Evolutionary conservation across 2,329 filamentous ascomycete genomes (phyloP).

Genomic region (Endothia cerciana): DNA sequence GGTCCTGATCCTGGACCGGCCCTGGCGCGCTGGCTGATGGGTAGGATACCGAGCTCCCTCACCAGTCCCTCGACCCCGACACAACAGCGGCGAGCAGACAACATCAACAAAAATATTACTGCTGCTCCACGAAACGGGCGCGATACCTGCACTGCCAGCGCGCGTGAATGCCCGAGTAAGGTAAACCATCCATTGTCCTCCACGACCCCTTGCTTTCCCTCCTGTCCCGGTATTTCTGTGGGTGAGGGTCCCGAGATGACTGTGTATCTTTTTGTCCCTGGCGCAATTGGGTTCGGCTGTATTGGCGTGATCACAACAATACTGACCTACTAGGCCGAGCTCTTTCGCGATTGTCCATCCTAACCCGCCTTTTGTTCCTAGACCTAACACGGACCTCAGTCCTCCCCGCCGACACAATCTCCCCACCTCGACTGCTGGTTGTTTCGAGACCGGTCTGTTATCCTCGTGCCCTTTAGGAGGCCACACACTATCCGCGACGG

Average conservation of each 20-base stretch:
- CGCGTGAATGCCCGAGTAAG: conserved; percentile 9
- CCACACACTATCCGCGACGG: conserved; percentile 8
- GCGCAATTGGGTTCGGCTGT: conserved; percentile 19
- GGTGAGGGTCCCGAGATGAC: conserved; percentile 2
- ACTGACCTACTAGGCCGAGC: conserved; percentile 1
- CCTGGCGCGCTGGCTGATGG: no score
- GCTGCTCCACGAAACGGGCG: neutral
- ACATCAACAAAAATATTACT: conserved; percentile 3
- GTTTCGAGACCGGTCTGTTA: neutral
- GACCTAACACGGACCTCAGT: neutral
- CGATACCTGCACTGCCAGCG: conserved; percentile 3
- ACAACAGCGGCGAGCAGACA: conserved; percentile 6
- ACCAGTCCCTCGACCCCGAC: conserved; percentile 2
- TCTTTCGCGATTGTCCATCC: conserved; percentile 9
- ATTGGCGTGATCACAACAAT: conserved; percentile 27
- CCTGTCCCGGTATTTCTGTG: neutral
- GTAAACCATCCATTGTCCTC: conserved; percentile 3
- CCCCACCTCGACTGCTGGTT: neutral
- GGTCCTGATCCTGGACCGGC: no score
- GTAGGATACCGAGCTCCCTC: conserved; percentile 5
- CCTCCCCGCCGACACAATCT: neutral
- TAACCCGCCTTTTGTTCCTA: neutral
- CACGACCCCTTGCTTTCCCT: neutral
- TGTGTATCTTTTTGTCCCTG: neutral
- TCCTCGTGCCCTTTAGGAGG: neutral